Conservation (phyloP, 73 alveolate genomes). For the Durusdinium trenchii region DNA sequence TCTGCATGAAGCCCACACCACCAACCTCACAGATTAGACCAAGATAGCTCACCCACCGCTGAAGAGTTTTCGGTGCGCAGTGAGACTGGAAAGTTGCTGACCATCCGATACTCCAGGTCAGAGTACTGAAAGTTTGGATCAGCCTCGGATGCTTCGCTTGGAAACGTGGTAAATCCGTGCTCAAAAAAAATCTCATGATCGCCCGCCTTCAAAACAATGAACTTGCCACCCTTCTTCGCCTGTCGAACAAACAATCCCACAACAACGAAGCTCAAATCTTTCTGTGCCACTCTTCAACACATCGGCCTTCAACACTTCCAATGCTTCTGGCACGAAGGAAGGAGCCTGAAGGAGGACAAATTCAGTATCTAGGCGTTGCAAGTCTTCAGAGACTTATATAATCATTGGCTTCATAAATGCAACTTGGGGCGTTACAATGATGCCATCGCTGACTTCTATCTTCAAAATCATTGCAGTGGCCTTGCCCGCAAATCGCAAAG, state of each 20-base stretch:
- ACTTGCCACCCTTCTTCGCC: constrained; percentile 95
- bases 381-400: not conserved
- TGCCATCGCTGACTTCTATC: constrained; percentile 94
- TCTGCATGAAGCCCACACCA: constrained; percentile 96
- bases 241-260: not conserved
- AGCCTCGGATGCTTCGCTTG: constrained; percentile 36
- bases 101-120: constrained; percentile 80
- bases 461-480: constrained; percentile 91
- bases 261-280: not conserved
- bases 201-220: constrained; percentile 68
- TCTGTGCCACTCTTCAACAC: not conserved
- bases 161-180: not conserved
- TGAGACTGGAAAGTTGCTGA: not conserved
- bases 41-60: not conserved
- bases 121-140: constrained; percentile 45
- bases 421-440: not conserved
- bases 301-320: constrained; percentile 77
- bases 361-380: not conserved
- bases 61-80: not conserved
- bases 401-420: not conserved
- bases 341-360: constrained; percentile 13
- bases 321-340: constrained; percentile 79
- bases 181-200: not conserved
- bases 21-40: constrained; percentile 2
- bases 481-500: not conserved